A percentile compares a stretch with the other conserved stretches of the same genome.
Conservation (phyloP, 1,139 yeast genomes). For the Suhomyces maxii region DNA sequence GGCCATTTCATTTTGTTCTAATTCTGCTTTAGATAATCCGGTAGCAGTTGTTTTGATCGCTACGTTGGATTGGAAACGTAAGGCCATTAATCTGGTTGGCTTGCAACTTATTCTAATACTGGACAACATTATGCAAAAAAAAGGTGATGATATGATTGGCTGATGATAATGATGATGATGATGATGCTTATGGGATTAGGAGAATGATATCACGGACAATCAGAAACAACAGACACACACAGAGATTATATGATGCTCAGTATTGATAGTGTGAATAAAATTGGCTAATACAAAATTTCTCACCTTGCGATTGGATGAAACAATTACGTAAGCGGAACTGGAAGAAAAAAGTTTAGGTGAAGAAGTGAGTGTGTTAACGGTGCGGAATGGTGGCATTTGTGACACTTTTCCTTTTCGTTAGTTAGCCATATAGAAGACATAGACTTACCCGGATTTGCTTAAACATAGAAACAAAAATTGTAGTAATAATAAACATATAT, state of each 20-base stretch:
- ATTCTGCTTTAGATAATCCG: conserved; percentile 41
- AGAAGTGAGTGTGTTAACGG: too few species aligned
- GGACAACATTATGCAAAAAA: conserved; percentile 12
- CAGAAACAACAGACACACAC: too few species aligned
- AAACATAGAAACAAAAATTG: not conserved
- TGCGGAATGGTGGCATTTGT: too few species aligned
- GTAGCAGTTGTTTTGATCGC: conserved; percentile 24
- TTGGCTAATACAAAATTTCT: conserved; percentile 10
- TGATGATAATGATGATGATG: not conserved
- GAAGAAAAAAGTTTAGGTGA: too few species aligned
- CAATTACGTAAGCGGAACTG: conserved; percentile 4
- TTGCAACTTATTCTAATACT: conserved; percentile 13
- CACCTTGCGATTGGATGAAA: conserved; percentile 11
- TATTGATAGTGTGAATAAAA: not conserved
- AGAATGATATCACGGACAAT: too few species aligned
- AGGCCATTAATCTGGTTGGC: conserved; percentile 7
- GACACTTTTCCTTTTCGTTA: too few species aligned
- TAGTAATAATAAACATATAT: not conserved
- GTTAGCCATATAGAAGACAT: too few species aligned
- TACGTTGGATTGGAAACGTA: conserved; percentile 18
- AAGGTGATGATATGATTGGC: conserved; percentile 1
- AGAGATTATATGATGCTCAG: too few species aligned
- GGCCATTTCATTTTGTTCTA: conserved; percentile 34
- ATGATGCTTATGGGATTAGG: too few species aligned
- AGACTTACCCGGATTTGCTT: conserved; percentile 1